Conservation (phyloP, 2,329 filamentous ascomycete genomes). For the Fusarium pseudonygamai region DNA sequence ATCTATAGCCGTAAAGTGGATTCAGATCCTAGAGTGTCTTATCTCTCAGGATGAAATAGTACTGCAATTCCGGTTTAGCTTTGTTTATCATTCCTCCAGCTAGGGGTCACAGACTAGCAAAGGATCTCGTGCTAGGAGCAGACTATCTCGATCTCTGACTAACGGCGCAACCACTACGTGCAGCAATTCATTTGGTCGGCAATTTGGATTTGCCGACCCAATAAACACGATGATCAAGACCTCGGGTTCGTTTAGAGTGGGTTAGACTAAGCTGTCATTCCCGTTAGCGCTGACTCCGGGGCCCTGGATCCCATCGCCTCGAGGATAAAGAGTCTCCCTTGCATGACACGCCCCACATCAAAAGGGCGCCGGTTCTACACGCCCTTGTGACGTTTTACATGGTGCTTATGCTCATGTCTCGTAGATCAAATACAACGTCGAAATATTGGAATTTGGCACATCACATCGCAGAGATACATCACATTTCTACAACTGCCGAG, state of each 20-base stretch:
- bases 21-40: background rate
- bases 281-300: background rate
- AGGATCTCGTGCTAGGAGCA: background rate
- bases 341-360: background rate
- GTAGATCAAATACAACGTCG: background rate
- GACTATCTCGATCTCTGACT: background rate
- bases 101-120: background rate
- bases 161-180: background rate
- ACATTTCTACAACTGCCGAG: background rate
- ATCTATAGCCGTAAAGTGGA: background rate
- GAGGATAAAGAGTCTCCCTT: background rate
- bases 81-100: background rate
- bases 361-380: conserved; percentile 1
- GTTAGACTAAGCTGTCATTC: background rate
- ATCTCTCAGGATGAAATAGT: background rate
- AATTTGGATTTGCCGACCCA: background rate
- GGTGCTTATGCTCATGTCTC: background rate
- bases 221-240: fast-evolving
- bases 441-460: background rate
- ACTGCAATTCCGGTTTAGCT: background rate
- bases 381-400: background rate
- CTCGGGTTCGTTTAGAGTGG: background rate
- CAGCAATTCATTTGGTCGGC: background rate
- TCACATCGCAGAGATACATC: background rate
- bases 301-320: background rate